A percentile compares a stretch with the other conserved stretches of the same genome.
Conservation (phyloP, 441 rosid species). For the Dalechampia spathulata region DNA sequence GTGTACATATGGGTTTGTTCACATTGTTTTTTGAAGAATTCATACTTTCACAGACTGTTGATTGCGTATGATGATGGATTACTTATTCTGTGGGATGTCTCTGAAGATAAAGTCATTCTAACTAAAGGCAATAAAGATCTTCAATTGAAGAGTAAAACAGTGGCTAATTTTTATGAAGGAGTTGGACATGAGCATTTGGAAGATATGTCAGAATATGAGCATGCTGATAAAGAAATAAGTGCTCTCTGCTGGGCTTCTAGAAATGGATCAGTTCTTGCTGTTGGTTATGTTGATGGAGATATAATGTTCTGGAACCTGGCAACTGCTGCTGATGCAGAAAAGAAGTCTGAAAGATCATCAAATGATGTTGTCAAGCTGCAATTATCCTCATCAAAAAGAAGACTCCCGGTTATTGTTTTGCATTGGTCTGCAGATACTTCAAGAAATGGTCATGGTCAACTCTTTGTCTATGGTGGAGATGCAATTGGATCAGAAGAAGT, state of each 20-base stretch:
- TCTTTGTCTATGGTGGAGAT: constrained; percentile 69
- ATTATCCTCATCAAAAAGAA: constrained; percentile 42
- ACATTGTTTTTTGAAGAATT: constrained; percentile 15
- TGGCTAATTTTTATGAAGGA: constrained; percentile 28
- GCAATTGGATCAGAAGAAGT: constrained; percentile 66
- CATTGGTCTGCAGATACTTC: constrained; percentile 48
- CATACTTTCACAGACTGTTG: constrained; percentile 52
- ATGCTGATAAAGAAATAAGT: constrained; percentile 52
- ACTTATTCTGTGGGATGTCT: constrained; percentile 54
- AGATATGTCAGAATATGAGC: constrained; percentile 27
- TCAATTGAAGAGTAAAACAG: constrained; percentile 37
- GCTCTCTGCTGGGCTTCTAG: constrained; percentile 68
- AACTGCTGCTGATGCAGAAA: constrained; percentile 7
- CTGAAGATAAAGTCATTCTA: constrained; percentile 38
- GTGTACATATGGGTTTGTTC: not conserved
- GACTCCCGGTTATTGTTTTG: constrained; percentile 65
- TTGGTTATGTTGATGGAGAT: constrained; percentile 65
- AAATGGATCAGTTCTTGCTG: constrained; percentile 62
- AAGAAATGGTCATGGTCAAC: constrained; percentile 31
- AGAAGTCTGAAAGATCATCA: constrained; percentile 19
- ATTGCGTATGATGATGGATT: constrained; percentile 57
- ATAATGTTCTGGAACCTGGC: constrained; percentile 55
- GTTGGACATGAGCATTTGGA: constrained; percentile 22
- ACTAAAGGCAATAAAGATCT: constrained; percentile 58
- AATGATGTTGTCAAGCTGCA: constrained; percentile 49